Conservation (phyloP, 1,284 basidiomycete genomes). For the Earliella scabrosa region DNA sequence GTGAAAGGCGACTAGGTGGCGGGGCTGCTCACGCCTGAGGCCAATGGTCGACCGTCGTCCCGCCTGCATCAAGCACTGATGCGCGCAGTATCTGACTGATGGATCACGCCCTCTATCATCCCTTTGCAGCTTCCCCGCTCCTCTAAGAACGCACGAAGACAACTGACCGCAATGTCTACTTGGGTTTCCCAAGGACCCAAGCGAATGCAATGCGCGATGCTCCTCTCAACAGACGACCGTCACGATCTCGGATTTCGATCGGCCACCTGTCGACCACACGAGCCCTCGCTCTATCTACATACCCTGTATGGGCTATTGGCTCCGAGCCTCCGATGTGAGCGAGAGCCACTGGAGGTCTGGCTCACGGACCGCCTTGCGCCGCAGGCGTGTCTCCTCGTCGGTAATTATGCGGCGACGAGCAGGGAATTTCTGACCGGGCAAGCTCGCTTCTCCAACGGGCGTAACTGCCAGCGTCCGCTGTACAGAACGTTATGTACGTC, state of each 20-base stretch:
- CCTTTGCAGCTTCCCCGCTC: conserved; percentile 12
- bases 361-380: conserved; percentile 10
- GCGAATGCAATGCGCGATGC: conserved; percentile 6
- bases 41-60: conserved; percentile 9
- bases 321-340: too few species aligned
- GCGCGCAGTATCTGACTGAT: conserved; percentile 21
- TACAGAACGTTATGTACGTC: too few species aligned
- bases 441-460: background rate
- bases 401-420: conserved; percentile 17
- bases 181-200: background rate
- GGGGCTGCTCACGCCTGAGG: conserved; percentile 5
- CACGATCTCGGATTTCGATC: too few species aligned
- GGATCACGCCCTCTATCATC: conserved; percentile 17
- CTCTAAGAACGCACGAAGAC: too few species aligned
- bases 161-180: too few species aligned
- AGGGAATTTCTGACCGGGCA: conserved; percentile 15
- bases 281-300: too few species aligned
- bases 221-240: too few species aligned
- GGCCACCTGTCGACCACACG: too few species aligned
- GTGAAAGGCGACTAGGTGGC: too few species aligned
- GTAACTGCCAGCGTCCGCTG: background rate
- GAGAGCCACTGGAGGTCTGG: too few species aligned
- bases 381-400: conserved; percentile 10
- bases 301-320: too few species aligned
- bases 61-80: conserved; percentile 22